Percentiles rank a stretch among this genome's conserved stretches.
These are phyloP conservation scores for Passiflora organensis DNA, from an alignment of 345 rosid genomes.

Conservation along the genomic window DNA sequence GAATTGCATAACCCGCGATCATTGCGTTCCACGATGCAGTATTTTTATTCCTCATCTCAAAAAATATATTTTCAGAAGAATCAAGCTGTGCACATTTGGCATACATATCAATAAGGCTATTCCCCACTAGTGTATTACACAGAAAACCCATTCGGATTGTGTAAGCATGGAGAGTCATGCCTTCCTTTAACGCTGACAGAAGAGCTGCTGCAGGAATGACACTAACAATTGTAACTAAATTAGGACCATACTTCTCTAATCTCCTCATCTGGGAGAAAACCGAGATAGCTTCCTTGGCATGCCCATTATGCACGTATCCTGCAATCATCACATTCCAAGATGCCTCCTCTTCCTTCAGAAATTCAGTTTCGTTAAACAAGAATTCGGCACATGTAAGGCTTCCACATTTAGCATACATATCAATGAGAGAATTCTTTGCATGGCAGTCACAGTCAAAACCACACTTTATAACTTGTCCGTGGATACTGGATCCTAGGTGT, in stretches of 20 bases:
- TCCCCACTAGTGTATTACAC: constrained; percentile 31
- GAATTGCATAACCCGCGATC: constrained; percentile 50
- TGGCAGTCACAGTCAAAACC: constrained; percentile 45
- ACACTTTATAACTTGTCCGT: constrained; percentile 34
- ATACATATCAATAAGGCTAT: constrained; percentile 60
- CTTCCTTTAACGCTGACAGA: constrained; percentile 38
- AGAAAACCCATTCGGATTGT: constrained; percentile 38
- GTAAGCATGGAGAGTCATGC: constrained; percentile 46
- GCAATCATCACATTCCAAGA: constrained; percentile 62
- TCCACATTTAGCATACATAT: constrained; percentile 56
- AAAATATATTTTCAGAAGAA: constrained; percentile 32
- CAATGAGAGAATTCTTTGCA: constrained; percentile 46
- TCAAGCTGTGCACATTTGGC: constrained; percentile 56
- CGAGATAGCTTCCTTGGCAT: constrained; percentile 44
- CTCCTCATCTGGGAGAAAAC: constrained; percentile 47
- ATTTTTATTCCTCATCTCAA: constrained; percentile 42
- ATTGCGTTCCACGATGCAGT: constrained; percentile 52
- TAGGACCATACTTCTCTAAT: constrained; percentile 36
- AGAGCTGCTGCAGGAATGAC: constrained; percentile 45
- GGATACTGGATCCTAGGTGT: constrained; percentile 40
- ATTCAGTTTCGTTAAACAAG: constrained; percentile 38
- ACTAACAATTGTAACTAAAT: constrained; percentile 38
- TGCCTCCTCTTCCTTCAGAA: constrained; percentile 29
- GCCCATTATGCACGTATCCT: constrained; percentile 46
- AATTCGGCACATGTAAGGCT: constrained; percentile 34